Evolutionary conservation across 805 yeast species (phyloP).

Genomic region (Ogataea angusta): DNA sequence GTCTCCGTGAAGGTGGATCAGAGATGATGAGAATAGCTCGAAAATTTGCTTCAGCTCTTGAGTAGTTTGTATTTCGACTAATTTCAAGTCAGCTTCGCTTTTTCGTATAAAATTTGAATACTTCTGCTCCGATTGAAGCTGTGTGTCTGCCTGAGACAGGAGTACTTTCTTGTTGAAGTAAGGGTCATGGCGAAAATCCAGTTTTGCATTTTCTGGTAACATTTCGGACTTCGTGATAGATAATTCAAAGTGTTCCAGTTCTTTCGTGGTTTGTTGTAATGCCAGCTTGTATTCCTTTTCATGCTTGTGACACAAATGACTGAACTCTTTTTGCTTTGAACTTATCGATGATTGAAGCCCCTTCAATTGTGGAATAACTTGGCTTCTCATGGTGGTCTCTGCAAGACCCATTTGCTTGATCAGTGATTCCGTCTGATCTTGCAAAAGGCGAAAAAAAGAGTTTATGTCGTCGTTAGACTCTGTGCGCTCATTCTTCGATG

Average conservation of each 20-base stretch:
- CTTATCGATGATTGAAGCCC: conserved; percentile 38
- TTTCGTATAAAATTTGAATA: conserved; percentile 42
- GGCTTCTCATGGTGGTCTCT: conserved; percentile 24
- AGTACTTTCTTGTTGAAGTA: conserved; percentile 40
- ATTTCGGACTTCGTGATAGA: conserved; percentile 22
- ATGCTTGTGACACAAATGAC: conserved; percentile 34
- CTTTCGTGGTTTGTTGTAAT: conserved; percentile 33
- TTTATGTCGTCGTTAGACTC: conserved; percentile 21
- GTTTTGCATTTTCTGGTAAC: conserved; percentile 14
- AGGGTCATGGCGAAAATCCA: conserved; percentile 44
- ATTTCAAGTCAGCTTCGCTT: conserved; percentile 38
- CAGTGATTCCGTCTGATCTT: conserved; percentile 38
- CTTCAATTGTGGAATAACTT: conserved; percentile 43
- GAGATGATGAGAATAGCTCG: conserved; percentile 26
- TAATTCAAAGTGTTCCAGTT: conserved; percentile 19
- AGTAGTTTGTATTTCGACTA: conserved; percentile 43
- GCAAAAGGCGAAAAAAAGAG: conserved; percentile 31
- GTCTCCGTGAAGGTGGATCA: conserved; percentile 30
- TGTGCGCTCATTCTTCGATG: no score
- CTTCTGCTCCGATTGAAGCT: conserved; percentile 43
- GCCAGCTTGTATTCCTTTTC: conserved; percentile 39
- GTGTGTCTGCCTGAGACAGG: conserved; percentile 36
- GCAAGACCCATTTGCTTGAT: not conserved
- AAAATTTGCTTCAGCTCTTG: conserved; percentile 40
- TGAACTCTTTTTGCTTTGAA: conserved; percentile 41